These are phyloP conservation scores for Chaetomium cochliodes DNA, from an alignment of 495 filamentous ascomycete genomes.

Conservation along the genomic window DNA sequence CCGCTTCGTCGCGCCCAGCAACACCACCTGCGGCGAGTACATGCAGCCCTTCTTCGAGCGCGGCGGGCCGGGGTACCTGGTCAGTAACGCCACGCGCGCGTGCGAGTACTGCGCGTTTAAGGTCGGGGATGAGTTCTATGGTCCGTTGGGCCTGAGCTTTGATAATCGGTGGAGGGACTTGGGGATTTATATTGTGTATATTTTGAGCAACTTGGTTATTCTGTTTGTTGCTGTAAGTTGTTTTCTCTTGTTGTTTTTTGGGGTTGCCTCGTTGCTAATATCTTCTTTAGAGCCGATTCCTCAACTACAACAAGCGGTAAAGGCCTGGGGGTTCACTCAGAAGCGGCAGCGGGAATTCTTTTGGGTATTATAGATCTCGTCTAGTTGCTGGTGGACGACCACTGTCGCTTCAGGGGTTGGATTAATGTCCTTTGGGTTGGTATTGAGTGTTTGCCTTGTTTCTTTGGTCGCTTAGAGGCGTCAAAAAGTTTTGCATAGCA, in stretches of 20 bases:
- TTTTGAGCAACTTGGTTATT: constrained; percentile 74
- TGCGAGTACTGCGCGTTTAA: constrained; percentile 79
- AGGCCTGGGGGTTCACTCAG: background rate
- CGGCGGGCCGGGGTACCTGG: constrained; percentile 67
- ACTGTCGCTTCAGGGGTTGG: background rate
- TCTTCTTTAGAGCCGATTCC: constrained; percentile 52
- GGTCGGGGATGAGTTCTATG: constrained; percentile 75
- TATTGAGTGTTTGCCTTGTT: background rate
- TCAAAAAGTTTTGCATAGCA: background rate
- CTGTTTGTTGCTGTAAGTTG: constrained; percentile 65
- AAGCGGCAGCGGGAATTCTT: background rate
- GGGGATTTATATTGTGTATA: constrained; percentile 70
- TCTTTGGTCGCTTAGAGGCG: background rate
- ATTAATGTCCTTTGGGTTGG: background rate
- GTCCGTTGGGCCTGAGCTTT: constrained; percentile 60
- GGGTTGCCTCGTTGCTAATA: background rate
- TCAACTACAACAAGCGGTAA: constrained; percentile 65
- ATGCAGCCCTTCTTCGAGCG: constrained; percentile 65
- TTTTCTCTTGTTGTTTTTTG: constrained; percentile 22
- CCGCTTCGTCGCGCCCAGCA: constrained; percentile 57
- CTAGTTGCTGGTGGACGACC: background rate
- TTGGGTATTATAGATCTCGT: background rate
- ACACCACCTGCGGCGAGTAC: constrained; percentile 67
- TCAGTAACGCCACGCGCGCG: constrained; percentile 57
- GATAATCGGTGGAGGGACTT: constrained; percentile 73